Percentiles rank a stretch among this genome's conserved stretches.
Evolutionary conservation across 2,329 filamentous ascomycete species (phyloP).

Genomic region (Fusarium keratoplasticum): DNA sequence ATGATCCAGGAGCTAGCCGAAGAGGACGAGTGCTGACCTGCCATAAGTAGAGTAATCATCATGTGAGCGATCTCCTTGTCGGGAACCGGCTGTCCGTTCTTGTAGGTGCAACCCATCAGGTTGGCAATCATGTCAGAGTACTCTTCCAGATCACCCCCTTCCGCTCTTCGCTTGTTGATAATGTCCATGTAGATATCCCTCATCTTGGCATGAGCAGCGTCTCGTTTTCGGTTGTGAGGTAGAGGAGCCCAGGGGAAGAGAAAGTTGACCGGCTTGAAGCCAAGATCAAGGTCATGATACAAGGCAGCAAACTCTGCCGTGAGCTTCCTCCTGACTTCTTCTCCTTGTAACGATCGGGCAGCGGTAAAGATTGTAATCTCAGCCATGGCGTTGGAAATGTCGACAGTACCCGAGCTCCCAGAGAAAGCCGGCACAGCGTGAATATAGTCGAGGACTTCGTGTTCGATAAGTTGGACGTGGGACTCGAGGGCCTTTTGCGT

Average conservation of each 20-base stretch:
- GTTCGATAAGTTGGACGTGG: slow-evolving; percentile 78
- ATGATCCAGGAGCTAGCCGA: slow-evolving; percentile 84
- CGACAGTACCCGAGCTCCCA: slow-evolving; percentile 68
- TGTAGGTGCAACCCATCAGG: slow-evolving; percentile 81
- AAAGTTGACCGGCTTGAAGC: slow-evolving; percentile 86
- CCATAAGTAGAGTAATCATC: slow-evolving; percentile 90
- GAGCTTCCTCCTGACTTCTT: slow-evolving; percentile 79
- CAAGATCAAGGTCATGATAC: slow-evolving; percentile 82
- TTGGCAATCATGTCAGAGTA: slow-evolving; percentile 81
- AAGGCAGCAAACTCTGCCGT: slow-evolving; percentile 78
- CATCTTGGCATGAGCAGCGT: slow-evolving; percentile 78
- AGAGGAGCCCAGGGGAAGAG: slow-evolving; percentile 83
- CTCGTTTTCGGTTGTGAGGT: slow-evolving; percentile 79
- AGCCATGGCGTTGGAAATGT: slow-evolving; percentile 75
- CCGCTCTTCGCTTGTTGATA: slow-evolving; percentile 70
- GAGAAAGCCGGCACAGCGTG: slow-evolving; percentile 67
- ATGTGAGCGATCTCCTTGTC: slow-evolving; percentile 85
- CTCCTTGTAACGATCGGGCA: slow-evolving; percentile 78
- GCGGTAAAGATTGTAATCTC: slow-evolving; percentile 88
- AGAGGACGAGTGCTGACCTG: slow-evolving; percentile 83
- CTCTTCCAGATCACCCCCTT: slow-evolving; percentile 52
- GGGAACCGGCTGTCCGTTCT: slow-evolving; percentile 74
- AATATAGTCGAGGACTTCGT: slow-evolving; percentile 76
- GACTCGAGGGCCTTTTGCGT: slow-evolving; percentile 71
- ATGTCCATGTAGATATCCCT: slow-evolving; percentile 77